These are phyloP conservation scores for Ballota nigra DNA, from an alignment of 257 asterid species.

Conservation along the genomic window DNA sequence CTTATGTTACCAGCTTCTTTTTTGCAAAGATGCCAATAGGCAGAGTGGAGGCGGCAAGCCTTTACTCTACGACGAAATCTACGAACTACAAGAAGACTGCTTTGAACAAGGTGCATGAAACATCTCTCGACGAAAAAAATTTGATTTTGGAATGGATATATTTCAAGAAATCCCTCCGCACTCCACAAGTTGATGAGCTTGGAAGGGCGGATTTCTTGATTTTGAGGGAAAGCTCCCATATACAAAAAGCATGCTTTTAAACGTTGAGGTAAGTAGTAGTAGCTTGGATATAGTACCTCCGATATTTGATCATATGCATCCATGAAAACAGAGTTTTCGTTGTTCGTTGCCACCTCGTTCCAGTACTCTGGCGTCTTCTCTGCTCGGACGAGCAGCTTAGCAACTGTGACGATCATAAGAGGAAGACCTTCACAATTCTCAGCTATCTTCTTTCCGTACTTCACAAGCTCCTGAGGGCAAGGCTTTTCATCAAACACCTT, in stretches of 20 bases:
- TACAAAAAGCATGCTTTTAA: neutral
- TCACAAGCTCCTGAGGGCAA: neutral
- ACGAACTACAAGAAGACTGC: neutral
- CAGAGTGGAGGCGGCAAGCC: neutral
- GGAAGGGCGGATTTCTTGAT: neutral
- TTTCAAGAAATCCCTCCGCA: neutral
- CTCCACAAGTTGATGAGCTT: neutral
- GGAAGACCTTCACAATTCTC: slow-evolving; percentile 12
- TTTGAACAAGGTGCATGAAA: neutral
- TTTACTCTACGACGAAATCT: neutral
- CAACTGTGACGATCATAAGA: neutral
- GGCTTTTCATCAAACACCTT: neutral
- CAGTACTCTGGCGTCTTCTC: neutral
- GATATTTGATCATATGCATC: neutral
- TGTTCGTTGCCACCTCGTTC: neutral
- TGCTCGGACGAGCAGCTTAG: neutral
- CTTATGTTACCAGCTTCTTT: neutral
- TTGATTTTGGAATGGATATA: neutral
- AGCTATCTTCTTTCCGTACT: neutral
- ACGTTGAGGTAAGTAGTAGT: neutral
- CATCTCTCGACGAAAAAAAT: neutral
- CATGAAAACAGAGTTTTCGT: neutral
- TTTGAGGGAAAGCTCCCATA: slow-evolving; percentile 4
- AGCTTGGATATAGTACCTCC: neutral
- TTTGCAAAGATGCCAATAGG: neutral